Evolutionary conservation across 2,329 filamentous ascomycete species (phyloP), one percentile per base, ranked within the genome.

Genomic region (Ceratocystis eucalypticola): DNA sequence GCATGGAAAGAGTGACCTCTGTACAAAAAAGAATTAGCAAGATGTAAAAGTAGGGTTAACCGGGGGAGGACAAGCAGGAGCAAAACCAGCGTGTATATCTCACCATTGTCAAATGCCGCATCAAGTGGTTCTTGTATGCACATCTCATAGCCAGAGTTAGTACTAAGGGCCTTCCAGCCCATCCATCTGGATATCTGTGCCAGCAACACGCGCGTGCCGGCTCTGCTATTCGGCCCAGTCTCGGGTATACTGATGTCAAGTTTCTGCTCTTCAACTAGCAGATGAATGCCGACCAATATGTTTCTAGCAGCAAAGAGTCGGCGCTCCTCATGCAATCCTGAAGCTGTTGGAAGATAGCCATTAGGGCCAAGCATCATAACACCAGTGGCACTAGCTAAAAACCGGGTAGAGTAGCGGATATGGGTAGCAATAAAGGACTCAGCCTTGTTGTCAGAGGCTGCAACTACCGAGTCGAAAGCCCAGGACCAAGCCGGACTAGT

Each of bases 181-280:
- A 99, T 78, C 92, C 93, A 97, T 65, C 82, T 79, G 0, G 88
- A 84, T 66, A 99, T 80, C 73, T 96, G 93, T 59, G 87, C 86
- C 55, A 97, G 77, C 1, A 96, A 75, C 17, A 88, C 85, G n/a
- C 84, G 83, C 25, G 97, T 71, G 61, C 82, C 79, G 8, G 75
- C 74, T 30, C 77, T 75, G 0, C 79, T 77, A 0, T 78, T 76
- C 2, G 78, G 78, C 1, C 71, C 70, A 48, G 77, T 76, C 63
- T 80, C 79, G 0, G 79, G 76, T 0, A 75, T 75, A 69, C 80
- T 78, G 3, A 86, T 82, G 68, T 89, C 84, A 1, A 99, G 81
- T 73, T 96, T 97, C 69, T 88, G 82, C 73, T 99, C 94, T 74
- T 99, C 93, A 0, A 88, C 82, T n/a, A 96, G 78, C 2, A 97